Conservation (phyloP, 2,329 filamentous ascomycete genomes). For the Claviceps monticola region DNA sequence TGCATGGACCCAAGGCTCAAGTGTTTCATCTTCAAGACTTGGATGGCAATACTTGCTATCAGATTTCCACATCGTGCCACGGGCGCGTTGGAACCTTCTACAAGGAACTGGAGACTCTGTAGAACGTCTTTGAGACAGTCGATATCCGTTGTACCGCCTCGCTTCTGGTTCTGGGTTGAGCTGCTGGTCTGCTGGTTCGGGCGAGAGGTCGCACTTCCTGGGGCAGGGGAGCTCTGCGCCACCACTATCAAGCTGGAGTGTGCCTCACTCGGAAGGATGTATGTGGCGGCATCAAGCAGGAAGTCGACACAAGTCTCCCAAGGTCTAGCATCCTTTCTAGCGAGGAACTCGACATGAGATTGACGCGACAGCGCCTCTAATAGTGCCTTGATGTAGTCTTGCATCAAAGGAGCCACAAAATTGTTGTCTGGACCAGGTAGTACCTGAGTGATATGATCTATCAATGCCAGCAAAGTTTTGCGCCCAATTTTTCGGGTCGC, state of each 20-base stretch:
- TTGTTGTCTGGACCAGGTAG: constrained; percentile 47
- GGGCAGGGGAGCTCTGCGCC: constrained; percentile 27
- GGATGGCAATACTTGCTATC: constrained; percentile 42
- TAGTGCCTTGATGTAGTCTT: constrained; percentile 69
- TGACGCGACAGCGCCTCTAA: constrained; percentile 55
- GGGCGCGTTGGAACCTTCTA: constrained; percentile 54
- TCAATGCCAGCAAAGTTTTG: constrained; percentile 65
- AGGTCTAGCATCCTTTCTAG: constrained; percentile 36
- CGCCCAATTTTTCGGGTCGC: constrained; percentile 53
- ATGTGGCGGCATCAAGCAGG: constrained; percentile 47
- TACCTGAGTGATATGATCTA: constrained; percentile 70
- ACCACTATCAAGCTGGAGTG: constrained; percentile 7
- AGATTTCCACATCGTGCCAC: constrained; percentile 39
- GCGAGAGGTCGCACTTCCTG: constrained; percentile 18
- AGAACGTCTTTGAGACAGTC: constrained; percentile 29
- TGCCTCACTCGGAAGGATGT: constrained; percentile 27
- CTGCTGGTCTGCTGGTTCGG: constrained; percentile 17
- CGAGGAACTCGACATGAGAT: constrained; percentile 69
- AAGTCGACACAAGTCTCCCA: constrained; percentile 63
- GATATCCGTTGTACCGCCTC: constrained; percentile 15
- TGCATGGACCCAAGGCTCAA: constrained; percentile 50
- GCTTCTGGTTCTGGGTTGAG: constrained; percentile 18
- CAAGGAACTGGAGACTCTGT: constrained; percentile 50
- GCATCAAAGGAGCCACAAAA: constrained; percentile 54
- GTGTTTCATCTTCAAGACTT: constrained; percentile 45